Conservation (phyloP, 2,329 filamentous ascomycete genomes). For the Alternaria infectoria region DNA sequence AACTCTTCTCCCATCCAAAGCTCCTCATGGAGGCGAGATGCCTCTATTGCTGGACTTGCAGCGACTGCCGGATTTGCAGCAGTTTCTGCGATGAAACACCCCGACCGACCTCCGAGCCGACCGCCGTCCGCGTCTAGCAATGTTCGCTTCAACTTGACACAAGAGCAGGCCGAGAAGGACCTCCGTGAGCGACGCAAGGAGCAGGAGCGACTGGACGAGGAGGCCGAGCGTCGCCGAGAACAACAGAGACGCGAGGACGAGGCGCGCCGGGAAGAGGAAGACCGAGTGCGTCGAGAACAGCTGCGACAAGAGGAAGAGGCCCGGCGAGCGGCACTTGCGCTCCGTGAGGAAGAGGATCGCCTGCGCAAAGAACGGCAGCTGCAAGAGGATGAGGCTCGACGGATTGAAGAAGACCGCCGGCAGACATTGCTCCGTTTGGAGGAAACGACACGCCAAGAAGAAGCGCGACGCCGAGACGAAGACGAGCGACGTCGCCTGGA, state of each 20-base stretch:
- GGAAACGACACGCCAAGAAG: slow-evolving; percentile 10
- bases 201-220: slow-evolving; percentile 36
- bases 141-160: slow-evolving; percentile 64
- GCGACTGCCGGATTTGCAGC: slow-evolving; percentile 53
- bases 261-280: slow-evolving; percentile 31
- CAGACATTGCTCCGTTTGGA: slow-evolving; percentile 4
- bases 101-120: slow-evolving; percentile 20
- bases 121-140: slow-evolving; percentile 47
- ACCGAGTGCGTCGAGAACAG: slow-evolving; percentile 30
- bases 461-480: slow-evolving; percentile 20
- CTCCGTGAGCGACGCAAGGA: slow-evolving; percentile 45
- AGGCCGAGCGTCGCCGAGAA: slow-evolving; percentile 28
- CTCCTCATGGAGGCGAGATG: slow-evolving; percentile 50
- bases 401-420: slow-evolving; percentile 3
- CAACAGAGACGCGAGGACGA: slow-evolving; percentile 31
- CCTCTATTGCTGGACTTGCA: slow-evolving; percentile 52
- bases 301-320: slow-evolving; percentile 25
- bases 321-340: slow-evolving; percentile 28
- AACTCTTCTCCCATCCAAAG: slow-evolving; percentile 56
- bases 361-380: slow-evolving; percentile 28
- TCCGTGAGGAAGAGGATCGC: slow-evolving; percentile 35
- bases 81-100: slow-evolving; percentile 37
- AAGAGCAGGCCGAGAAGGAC: slow-evolving; percentile 62
- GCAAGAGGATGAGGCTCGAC: slow-evolving; percentile 21
- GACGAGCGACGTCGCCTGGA: slow-evolving; percentile 26